Conservation (phyloP, 768 basidiomycete species). For the Pholiota conissans region DNA sequence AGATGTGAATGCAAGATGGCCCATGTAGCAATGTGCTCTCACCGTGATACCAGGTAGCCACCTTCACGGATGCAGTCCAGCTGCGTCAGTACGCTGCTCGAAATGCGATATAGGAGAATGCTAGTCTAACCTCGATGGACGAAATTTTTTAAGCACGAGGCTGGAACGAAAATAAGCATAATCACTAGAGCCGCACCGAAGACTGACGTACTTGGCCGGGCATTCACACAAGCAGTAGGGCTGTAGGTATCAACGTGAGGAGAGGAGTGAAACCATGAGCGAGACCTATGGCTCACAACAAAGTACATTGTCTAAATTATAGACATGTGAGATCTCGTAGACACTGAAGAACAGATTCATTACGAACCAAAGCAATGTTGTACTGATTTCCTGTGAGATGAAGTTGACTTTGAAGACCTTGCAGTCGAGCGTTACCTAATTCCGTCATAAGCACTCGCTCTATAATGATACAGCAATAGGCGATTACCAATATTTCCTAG, state of each 20-base stretch:
- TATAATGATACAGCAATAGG: background rate
- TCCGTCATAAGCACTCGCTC: background rate
- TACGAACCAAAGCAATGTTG: slow-evolving; percentile 61
- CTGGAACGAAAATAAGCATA: too few relatives aligned
- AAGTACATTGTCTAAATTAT: slow-evolving; percentile 63
- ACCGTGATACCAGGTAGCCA: slow-evolving; percentile 73
- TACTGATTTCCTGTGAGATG: slow-evolving; percentile 58
- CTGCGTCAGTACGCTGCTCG: background rate
- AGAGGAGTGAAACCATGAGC: background rate
- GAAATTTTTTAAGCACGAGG: slow-evolving; percentile 59
- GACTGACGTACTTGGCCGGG: slow-evolving; percentile 68
- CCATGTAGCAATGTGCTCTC: slow-evolving; percentile 16
- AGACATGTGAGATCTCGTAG: background rate
- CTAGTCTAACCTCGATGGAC: slow-evolving; percentile 56
- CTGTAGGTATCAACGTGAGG: slow-evolving; percentile 23
- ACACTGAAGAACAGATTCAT: background rate
- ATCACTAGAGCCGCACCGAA: too few relatives aligned
- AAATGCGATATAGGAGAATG: background rate
- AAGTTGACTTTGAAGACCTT: slow-evolving; percentile 59
- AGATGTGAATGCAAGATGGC: background rate
- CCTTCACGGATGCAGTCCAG: slow-evolving; percentile 20
- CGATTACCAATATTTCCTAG: slow-evolving; percentile 57
- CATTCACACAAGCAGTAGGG: slow-evolving; percentile 67
- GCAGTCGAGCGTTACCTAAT: slow-evolving; percentile 64
- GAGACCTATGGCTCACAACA: slow-evolving; percentile 42